Conservation (phyloP, 2,329 filamentous ascomycete species). For the Penicillium sp. region DNA sequence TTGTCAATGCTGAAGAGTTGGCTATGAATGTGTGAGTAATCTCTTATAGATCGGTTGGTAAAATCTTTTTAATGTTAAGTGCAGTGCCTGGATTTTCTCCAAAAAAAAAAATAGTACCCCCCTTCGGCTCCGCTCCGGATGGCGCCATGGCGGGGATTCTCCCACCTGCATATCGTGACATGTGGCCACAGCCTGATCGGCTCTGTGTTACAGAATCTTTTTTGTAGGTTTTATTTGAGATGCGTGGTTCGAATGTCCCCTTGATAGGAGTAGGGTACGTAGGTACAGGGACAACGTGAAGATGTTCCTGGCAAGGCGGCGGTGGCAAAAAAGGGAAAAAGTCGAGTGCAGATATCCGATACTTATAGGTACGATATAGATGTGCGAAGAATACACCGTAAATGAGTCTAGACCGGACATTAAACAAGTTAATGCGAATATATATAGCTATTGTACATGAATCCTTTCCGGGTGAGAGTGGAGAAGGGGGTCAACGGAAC, state of each 20-base stretch:
- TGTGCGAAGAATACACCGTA: not conserved
- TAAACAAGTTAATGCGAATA: slow-evolving; percentile 19
- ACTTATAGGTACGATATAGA: not conserved
- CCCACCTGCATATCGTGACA: slow-evolving; percentile 1
- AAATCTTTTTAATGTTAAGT: not conserved
- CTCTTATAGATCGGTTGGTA: not conserved
- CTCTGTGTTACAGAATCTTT: not conserved
- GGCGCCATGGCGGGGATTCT: slow-evolving; percentile 23
- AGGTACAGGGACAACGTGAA: not conserved
- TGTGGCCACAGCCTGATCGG: not conserved
- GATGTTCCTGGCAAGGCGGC: slow-evolving; percentile 6
- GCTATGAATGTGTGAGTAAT: not conserved
- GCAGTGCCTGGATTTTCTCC: not conserved
- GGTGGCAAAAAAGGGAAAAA: slow-evolving; percentile 15
- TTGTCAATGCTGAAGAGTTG: not conserved
- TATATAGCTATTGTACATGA: slow-evolving; percentile 26
- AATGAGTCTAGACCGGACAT: slow-evolving; percentile 6
- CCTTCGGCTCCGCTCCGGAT: slow-evolving; percentile 18
- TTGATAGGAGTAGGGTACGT: not conserved
- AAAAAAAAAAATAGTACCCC: slow-evolving; percentile 8
- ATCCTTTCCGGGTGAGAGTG: slow-evolving; percentile 21
- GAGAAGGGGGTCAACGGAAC: slow-evolving; percentile 18
- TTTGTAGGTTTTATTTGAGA: not conserved
- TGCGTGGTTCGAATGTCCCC: not conserved
- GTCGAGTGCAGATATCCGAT: not conserved